Conservation (phyloP, 2,329 filamentous ascomycete genomes). For the Stromatinia cepivora region DNA sequence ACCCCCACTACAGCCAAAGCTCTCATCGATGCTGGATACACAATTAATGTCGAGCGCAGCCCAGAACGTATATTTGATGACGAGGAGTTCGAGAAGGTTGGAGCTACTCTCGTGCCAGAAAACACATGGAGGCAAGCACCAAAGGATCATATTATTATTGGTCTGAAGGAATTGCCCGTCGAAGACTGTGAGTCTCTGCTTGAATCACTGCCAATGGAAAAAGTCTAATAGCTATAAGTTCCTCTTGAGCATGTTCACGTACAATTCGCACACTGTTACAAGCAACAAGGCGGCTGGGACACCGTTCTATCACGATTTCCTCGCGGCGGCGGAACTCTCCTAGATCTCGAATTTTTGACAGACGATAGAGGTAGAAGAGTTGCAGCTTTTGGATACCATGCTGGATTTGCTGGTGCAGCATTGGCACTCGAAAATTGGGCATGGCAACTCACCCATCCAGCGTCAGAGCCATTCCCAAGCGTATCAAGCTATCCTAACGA, state of each 20-base stretch:
- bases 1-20: constrained; percentile 52
- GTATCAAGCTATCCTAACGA: constrained; percentile 74
- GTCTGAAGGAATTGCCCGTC: constrained; percentile 76
- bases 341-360: constrained; percentile 84
- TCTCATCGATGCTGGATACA: constrained; percentile 68
- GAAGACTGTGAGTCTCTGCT: constrained; percentile 55
- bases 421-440: constrained; percentile 80
- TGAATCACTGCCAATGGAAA: constrained; percentile 1
- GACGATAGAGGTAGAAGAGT: constrained; percentile 71
- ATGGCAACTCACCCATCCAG: constrained; percentile 72
- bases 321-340: constrained; percentile 71
- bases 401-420: constrained; percentile 72
- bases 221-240: constrained; percentile 41
- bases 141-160: constrained; percentile 68
- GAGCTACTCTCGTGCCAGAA: constrained; percentile 64
- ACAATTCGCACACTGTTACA: constrained; percentile 74
- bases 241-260: constrained; percentile 73
- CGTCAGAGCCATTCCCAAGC: constrained; percentile 63
- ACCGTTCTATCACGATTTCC: constrained; percentile 77
- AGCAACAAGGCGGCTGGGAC: constrained; percentile 77
- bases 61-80: constrained; percentile 67
- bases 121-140: constrained; percentile 69
- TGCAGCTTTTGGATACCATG: constrained; percentile 63
- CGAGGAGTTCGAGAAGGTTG: constrained; percentile 60
- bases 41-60: constrained; percentile 65